These are phyloP conservation scores for Hypericum perforatum DNA, from an alignment of 345 rosid species.

Conservation along the genomic window DNA sequence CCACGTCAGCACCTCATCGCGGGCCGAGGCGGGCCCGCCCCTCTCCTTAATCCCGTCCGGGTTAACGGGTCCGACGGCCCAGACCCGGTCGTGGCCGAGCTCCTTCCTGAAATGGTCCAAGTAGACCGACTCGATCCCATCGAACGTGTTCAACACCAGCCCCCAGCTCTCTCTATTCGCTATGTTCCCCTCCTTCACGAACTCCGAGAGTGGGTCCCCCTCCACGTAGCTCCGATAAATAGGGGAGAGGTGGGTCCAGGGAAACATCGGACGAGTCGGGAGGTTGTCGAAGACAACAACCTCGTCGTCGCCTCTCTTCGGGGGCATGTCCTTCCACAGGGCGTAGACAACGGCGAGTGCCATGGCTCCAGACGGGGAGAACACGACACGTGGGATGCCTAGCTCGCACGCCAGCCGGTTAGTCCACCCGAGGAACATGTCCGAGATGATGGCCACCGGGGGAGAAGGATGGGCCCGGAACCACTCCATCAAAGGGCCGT, in stretches of 20 bases:
- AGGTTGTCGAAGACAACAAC: not conserved
- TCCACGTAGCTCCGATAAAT: conserved; percentile 1
- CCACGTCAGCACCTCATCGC: not conserved
- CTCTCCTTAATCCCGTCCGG: not conserved
- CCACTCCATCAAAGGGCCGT: conserved; percentile 34
- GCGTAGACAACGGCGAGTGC: conserved; percentile 18
- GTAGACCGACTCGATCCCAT: not conserved
- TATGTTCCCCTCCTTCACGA: not conserved
- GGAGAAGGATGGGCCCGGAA: conserved; percentile 34
- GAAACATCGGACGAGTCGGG: too few relatives aligned
- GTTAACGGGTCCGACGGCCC: conserved; percentile 12
- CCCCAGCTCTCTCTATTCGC: conserved; percentile 9
- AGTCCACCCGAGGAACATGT: conserved; percentile 71
- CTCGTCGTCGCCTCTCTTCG: conserved; percentile 7
- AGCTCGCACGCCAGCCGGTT: conserved; percentile 32
- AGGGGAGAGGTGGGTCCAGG: not conserved
- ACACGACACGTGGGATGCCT: conserved; percentile 35
- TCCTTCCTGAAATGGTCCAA: not conserved
- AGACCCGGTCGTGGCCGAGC: conserved; percentile 8
- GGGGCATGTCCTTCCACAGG: conserved; percentile 22
- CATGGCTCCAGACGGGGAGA: conserved; percentile 48
- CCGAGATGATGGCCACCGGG: conserved; percentile 48
- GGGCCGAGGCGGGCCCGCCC: not conserved
- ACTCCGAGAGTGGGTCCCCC: conserved; percentile 1
- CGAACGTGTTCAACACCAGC: conserved; percentile 3